A percentile compares a stretch with the other conserved stretches of the same genome.
Conservation (phyloP, 768 basidiomycete genomes). For the Psilocybe sp. region DNA sequence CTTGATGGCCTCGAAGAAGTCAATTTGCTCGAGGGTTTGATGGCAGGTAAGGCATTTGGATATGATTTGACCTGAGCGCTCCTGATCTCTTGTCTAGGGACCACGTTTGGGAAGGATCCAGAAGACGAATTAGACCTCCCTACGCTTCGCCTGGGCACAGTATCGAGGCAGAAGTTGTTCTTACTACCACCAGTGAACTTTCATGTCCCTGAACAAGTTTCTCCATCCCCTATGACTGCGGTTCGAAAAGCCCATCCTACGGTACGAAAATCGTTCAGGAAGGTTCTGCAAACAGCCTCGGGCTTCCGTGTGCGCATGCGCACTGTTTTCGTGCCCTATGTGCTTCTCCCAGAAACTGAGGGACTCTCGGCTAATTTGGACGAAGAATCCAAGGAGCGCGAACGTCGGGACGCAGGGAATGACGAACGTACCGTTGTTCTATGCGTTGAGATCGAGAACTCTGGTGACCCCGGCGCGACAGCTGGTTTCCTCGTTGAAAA, state of each 20-base stretch:
- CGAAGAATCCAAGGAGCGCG: constrained; percentile 48
- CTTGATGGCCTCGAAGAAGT: constrained; percentile 53
- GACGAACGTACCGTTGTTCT: constrained; percentile 85
- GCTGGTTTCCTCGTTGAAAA: constrained; percentile 75
- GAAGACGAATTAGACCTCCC: constrained; percentile 50
- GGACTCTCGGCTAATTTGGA: constrained; percentile 24
- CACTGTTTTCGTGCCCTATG: constrained; percentile 88
- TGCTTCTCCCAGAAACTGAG: constrained; percentile 55
- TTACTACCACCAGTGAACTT: constrained; percentile 52
- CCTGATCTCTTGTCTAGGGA: constrained; percentile 28
- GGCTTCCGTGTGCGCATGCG: constrained; percentile 92
- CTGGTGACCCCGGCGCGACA: constrained; percentile 55
- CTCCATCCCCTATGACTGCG: constrained; percentile 50
- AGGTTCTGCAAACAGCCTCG: constrained; percentile 72
- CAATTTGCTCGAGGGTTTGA: constrained; percentile 56
- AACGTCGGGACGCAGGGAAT: constrained; percentile 62
- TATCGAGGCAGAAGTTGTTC: constrained; percentile 65
- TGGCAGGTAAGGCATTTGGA: constrained; percentile 43
- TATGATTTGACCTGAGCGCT: neutral
- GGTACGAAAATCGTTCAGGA: constrained; percentile 82
- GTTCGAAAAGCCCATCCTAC: constrained; percentile 56
- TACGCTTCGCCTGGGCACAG: constrained; percentile 66
- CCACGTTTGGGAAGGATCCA: constrained; percentile 32
- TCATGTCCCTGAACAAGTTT: constrained; percentile 37
- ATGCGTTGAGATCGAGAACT: constrained; percentile 89